Evolutionary conservation across 139 green algal species (phyloP).

Genomic region (Tetradesmus lagerheimii): DNA sequence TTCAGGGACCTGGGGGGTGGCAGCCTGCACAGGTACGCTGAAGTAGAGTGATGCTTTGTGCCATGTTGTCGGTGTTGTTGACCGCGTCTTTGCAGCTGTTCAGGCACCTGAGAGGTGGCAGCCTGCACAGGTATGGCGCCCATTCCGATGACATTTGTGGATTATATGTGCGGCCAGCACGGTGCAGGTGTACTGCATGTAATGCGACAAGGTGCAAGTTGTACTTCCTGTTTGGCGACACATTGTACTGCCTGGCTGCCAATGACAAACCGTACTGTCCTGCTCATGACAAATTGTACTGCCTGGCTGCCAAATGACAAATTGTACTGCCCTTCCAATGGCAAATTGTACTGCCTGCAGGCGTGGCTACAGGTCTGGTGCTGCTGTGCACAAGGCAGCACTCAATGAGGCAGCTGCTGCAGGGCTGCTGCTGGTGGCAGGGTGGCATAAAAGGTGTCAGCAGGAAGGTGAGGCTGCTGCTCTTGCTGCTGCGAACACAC

Average conservation of each 20-base stretch:
- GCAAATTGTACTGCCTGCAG: constrained; percentile 43
- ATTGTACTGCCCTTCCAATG: constrained; percentile 1
- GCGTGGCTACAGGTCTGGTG: constrained; percentile 80
- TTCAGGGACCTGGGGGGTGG: constrained; percentile 90
- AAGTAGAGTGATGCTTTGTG: background rate
- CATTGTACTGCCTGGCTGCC: background rate
- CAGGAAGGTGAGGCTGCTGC: background rate
- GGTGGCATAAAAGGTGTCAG: constrained; percentile 61
- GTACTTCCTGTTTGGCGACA: background rate
- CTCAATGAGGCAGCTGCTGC: constrained; percentile 94
- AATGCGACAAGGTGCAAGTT: no score
- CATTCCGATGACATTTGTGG: no score
- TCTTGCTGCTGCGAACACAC: background rate
- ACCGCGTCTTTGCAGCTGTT: constrained; percentile 86
- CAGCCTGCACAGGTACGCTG: constrained; percentile 78
- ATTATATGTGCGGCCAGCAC: no score
- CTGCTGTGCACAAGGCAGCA: constrained; percentile 86
- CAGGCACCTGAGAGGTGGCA: constrained; percentile 86
- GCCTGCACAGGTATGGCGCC: constrained; percentile 87
- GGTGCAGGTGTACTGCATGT: no score
- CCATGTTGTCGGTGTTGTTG: no score
- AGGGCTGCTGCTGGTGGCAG: constrained; percentile 77
- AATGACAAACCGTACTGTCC: no score
- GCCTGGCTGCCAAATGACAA: background rate
- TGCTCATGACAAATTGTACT: background rate